Base-by-base conservation (phyloP, 2,329 filamentous ascomycete species). In the Nemania sp. region DNA sequence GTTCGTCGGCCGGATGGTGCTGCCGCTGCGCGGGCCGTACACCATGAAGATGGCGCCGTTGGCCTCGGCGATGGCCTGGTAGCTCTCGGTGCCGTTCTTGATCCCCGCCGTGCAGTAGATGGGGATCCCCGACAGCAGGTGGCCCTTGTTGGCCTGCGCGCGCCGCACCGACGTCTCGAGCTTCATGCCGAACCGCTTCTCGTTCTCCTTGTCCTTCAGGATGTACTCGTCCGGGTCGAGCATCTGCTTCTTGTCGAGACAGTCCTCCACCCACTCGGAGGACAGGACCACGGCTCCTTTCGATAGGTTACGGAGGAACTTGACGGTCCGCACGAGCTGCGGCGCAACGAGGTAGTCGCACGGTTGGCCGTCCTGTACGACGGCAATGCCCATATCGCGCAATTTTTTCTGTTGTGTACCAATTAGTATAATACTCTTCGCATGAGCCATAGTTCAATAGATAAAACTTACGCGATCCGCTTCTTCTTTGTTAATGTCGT, bases 281-380 rank as follows among this genome's bases (percentile, higher is more conserved):
- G 85, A 86, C 49, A 97, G 81, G 37, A 97, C 82, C 1, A 82
- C 80, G 0, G 91, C 90, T 0, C 89, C 91, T 54, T 84, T 86
- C 15, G 94, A 91, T 23, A 99, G 76, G 11, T 91, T 91, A 57
- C 87, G 88, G 44, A 97, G 86, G 68, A 99, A 99, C 68, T 99
- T 99, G 69, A 90, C 86, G 0, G 94, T 99, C 31, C 94, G 88
- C 28, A 97, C 83, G 57, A 97, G 84, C 36, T 85, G 82, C 1
- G 93, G 94, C 3, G 93, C 93, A 28, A 91, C 91, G 9, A 99
- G 82, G 68, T 96, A 90, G 64, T 93, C 90, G 68, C 90, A 94
- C 39, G 83, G 80, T 42, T 83, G 81, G 22, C 85, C 84, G 66
- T 96, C 89, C 63, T 87, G 80, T 4, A 90, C 88, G 19, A 96